phyloP scores from a whole-genome alignment of 164 flowering plant species.

The Echeveria elegans region DNA sequence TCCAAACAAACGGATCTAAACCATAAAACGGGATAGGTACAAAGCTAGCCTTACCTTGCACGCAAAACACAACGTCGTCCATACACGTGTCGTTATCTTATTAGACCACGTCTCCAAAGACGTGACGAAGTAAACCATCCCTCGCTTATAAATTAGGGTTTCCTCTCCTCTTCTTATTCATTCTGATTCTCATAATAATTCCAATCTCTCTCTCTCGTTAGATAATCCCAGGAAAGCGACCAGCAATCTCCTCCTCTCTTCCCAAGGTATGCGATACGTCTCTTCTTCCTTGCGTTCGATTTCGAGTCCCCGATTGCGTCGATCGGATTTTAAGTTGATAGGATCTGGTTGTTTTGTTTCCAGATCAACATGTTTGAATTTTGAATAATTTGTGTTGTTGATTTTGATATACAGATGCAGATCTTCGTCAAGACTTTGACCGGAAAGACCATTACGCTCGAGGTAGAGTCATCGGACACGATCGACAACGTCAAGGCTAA shows the following conservation, averaged over 20 bases:
- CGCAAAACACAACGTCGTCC: neutral
- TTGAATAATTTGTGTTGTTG: neutral
- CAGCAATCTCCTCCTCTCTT: neutral
- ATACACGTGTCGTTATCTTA: neutral
- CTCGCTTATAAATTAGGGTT: neutral
- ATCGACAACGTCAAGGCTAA: neutral
- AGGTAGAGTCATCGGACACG: neutral
- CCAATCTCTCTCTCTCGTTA: too few species aligned
- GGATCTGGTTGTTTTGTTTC: neutral
- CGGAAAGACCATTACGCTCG: neutral
- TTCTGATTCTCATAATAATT: neutral
- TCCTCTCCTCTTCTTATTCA: neutral
- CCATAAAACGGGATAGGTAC: neutral
- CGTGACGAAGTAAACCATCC: too few species aligned
- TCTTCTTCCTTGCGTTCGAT: neutral
- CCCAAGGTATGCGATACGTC: slow-evolving; percentile 2
- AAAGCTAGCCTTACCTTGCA: neutral
- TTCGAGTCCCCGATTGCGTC: neutral
- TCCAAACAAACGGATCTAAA: neutral
- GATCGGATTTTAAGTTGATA: neutral
- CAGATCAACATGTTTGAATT: neutral
- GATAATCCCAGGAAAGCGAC: neutral
- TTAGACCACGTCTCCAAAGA: neutral
- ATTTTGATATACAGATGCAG: slow-evolving; percentile 7
- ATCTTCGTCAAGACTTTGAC: neutral